A percentile compares a stretch with the other conserved stretches of the same genome.
These are phyloP conservation scores for Rhodotorula taiwanensis DNA, from an alignment of 768 basidiomycete species.

Conservation along the genomic window DNA sequence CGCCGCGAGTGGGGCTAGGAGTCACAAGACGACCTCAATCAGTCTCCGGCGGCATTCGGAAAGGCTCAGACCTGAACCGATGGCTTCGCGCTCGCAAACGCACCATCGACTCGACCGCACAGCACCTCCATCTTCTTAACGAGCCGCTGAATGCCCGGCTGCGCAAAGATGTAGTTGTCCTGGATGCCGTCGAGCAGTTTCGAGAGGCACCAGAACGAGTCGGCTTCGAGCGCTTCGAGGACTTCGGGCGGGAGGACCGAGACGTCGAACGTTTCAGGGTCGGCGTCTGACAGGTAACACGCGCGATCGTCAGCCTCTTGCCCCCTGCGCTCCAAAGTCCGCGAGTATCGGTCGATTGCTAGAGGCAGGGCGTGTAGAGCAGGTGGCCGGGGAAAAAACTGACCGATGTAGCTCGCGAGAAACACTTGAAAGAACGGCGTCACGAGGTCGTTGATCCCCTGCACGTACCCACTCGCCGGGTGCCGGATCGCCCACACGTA, in stretches of 20 bases:
- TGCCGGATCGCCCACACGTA: conserved; percentile 99
- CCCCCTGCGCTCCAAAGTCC: too few relatives aligned
- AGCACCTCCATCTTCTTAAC: conserved; percentile 91
- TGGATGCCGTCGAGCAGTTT: conserved; percentile 94
- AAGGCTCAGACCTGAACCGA: too few relatives aligned
- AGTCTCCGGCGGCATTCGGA: not conserved
- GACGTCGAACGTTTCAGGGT: conserved; percentile 84
- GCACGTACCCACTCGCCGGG: conserved; percentile 96
- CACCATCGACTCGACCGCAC: conserved; percentile 80
- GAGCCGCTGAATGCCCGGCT: conserved; percentile 91
- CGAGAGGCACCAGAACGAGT: conserved; percentile 96
- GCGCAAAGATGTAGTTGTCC: conserved; percentile 93
- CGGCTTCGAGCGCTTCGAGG: conserved; percentile 84
- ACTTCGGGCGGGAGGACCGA: conserved; percentile 61
- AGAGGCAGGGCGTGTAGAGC: too few relatives aligned
- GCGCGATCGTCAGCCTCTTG: too few relatives aligned
- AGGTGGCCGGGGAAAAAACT: conserved; percentile 29
- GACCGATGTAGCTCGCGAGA: conserved; percentile 87
- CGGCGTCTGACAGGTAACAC: conserved; percentile 58
- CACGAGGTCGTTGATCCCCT: conserved; percentile 97
- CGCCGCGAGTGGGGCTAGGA: conserved; percentile 67
- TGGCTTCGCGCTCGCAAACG: too few relatives aligned
- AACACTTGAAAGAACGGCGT: conserved; percentile 98
- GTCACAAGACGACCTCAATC: not conserved
- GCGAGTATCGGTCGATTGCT: too few relatives aligned